Conservation (phyloP, 768 basidiomycete species). For the Glaciozyma martinii region DNA sequence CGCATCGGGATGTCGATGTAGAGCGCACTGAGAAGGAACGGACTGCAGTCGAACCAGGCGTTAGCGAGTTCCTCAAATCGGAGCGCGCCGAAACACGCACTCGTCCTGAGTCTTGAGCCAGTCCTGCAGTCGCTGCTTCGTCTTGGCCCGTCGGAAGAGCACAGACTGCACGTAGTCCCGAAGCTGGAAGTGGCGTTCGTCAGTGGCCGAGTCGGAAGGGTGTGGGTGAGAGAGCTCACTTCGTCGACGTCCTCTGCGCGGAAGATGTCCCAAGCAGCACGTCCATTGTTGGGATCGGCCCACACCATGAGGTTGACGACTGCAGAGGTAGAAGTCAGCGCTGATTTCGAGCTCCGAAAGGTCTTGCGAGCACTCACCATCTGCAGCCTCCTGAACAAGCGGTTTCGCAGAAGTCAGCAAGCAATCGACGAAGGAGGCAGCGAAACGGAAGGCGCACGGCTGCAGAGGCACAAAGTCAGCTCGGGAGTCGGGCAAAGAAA, state of each 20-base stretch:
- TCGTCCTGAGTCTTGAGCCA: neutral
- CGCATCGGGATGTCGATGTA: slow-evolving; percentile 1
- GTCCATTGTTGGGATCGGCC: no score
- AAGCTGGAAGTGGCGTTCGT: neutral
- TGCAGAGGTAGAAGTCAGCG: neutral
- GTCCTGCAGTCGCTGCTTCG: neutral
- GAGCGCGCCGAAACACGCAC: neutral
- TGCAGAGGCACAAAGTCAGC: no score
- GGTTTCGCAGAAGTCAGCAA: neutral
- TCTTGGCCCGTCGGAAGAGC: neutral
- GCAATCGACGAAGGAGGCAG: no score
- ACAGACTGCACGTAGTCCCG: neutral
- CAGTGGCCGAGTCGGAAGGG: neutral
- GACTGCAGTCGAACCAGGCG: slow-evolving; percentile 16
- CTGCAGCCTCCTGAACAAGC: slow-evolving; percentile 1
- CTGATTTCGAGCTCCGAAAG: slow-evolving; percentile 5
- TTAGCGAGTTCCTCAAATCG: neutral
- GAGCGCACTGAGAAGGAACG: no score
- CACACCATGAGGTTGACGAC: neutral
- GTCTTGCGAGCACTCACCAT: slow-evolving; percentile 13
- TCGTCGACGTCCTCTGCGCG: neutral
- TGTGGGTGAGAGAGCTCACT: no score
- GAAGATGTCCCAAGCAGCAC: neutral
- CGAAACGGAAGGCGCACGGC: neutral
- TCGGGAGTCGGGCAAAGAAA: no score